A percentile compares a stretch with the other conserved stretches of the same genome.
These are phyloP conservation scores for Gossypium aridum DNA, from an alignment of 441 rosid species.

Conservation along the genomic window DNA sequence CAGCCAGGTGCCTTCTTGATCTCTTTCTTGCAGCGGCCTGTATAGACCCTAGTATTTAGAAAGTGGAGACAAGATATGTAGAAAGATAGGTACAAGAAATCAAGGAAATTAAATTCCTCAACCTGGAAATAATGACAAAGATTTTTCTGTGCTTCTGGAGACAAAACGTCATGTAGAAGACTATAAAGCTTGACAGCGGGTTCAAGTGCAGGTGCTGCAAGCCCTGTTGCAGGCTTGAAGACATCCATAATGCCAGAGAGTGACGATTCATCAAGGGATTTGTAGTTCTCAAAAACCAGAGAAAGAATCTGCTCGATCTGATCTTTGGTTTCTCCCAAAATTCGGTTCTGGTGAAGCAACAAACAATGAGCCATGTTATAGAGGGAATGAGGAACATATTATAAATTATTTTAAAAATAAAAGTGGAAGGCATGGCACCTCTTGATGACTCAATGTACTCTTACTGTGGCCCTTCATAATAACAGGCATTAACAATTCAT, in stretches of 20 bases:
- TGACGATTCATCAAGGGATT: conserved; percentile 86
- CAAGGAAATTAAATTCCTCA: conserved; percentile 5
- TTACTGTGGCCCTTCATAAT: conserved; percentile 77
- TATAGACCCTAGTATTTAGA: conserved; percentile 14
- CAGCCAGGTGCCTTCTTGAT: conserved; percentile 78
- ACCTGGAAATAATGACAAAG: conserved; percentile 95
- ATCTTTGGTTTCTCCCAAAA: conserved; percentile 86
- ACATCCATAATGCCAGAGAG: conserved; percentile 71
- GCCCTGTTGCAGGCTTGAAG: conserved; percentile 76
- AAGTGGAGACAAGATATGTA: conserved; percentile 8
- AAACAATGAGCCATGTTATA: conserved; percentile 10
- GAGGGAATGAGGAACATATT: conserved; percentile 13
- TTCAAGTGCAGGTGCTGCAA: conserved; percentile 78
- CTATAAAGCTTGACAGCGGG: conserved; percentile 92
- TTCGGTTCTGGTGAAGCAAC: conserved; percentile 64
- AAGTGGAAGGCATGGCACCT: conserved; percentile 38
- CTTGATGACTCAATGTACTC: conserved; percentile 91
- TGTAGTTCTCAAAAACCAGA: conserved; percentile 81
- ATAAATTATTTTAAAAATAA: background rate
- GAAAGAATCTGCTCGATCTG: conserved; percentile 92
- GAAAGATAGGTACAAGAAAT: conserved; percentile 4
- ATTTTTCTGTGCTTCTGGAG: conserved; percentile 88
- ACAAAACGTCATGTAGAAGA: conserved; percentile 83
- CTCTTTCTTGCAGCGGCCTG: conserved; percentile 92
- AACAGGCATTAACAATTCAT: conserved; percentile 80